Base-by-base conservation (phyloP, 2,329 filamentous ascomycete species). In the Stagonosporopsis vannaccii region DNA sequence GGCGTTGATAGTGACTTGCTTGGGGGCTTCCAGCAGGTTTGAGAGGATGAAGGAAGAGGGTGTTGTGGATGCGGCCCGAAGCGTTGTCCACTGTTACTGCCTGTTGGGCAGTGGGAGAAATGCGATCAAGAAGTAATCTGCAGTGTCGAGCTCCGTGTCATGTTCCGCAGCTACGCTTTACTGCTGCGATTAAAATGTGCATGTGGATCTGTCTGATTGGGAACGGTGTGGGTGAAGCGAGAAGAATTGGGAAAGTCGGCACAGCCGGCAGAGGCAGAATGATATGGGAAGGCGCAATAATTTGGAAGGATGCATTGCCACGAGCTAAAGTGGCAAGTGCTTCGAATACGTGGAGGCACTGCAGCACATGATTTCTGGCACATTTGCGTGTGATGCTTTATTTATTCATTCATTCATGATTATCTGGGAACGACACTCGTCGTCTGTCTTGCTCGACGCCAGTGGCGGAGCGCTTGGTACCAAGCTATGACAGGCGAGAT, bases 371-470 rank as follows among this genome's bases (percentile, higher is more conserved):
- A 37, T 20, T 2, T 11, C 9, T 20, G 17, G 19, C 12, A 20
- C 35, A 20, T 6, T 40, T 17, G 26, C 26, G 33, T 44, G 25
- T 41, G 40, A 23, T 28, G 20, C 12, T 42, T 11, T 32, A 32
- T n/a, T 20, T 36, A 9, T 37, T 46, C 30, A 5, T 41, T 49
- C 40, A 47, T 43, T 56, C 32, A 22, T 6, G 12, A 42, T 36
- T 46, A 51, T 56, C 35, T 51, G 42, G 15, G n/a, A 42, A 33
- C 23, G 33, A 48, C 54, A 63, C 66, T 60, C 64, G 61, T 67
- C 65, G 69, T 70, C 70, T 70, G 66, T 62, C 68, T 63, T 51
- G 69, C 71, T 72, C 68, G 45, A 71, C 65, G 63, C 65, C 58
- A 30, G 40, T 9, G 56, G 65, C 61, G 67, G 65, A 71, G 68